phyloP scores from a whole-genome alignment of 805 yeast species.

The Lipomyces mesembrius region DNA sequence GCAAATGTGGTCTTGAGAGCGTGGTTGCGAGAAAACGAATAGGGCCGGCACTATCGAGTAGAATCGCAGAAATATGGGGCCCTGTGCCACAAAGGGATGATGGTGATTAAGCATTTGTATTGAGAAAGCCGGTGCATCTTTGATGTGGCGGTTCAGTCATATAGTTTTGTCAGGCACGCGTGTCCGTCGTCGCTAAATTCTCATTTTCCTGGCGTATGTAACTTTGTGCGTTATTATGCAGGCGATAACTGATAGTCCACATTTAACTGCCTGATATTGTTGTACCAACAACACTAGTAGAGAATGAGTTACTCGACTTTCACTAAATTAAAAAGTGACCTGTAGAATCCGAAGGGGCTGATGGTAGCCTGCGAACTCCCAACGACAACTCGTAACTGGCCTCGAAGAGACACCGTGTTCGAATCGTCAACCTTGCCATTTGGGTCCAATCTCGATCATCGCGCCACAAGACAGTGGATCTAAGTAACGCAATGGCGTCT shows the following conservation, averaged over 20 bases:
- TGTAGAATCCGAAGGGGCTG: neutral
- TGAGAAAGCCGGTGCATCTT: neutral
- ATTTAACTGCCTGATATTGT: too few relatives aligned
- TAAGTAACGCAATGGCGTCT: neutral
- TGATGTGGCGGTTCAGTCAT: neutral
- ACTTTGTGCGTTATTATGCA: neutral
- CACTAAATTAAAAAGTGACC: too few relatives aligned
- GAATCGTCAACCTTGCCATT: too few relatives aligned
- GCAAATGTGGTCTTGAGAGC: slow-evolving; percentile 7
- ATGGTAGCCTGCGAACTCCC: neutral
- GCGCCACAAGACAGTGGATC: neutral
- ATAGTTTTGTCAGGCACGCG: neutral
- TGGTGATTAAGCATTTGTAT: neutral
- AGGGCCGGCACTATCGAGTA: slow-evolving; percentile 56
- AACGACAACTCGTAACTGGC: neutral
- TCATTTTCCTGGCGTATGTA: neutral
- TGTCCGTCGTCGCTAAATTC: neutral
- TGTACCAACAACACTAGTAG: too few relatives aligned
- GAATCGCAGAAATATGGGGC: slow-evolving; percentile 65
- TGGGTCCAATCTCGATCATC: too few relatives aligned
- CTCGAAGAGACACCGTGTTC: too few relatives aligned
- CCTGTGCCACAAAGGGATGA: slow-evolving; percentile 14
- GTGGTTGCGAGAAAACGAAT: slow-evolving; percentile 56
- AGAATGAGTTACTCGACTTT: too few relatives aligned
- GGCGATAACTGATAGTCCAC: neutral